A percentile compares a stretch with the other conserved stretches of the same genome.
phyloP scores from a whole-genome alignment of 2,329 filamentous ascomycete species.

The Aureobasidium sp. region DNA sequence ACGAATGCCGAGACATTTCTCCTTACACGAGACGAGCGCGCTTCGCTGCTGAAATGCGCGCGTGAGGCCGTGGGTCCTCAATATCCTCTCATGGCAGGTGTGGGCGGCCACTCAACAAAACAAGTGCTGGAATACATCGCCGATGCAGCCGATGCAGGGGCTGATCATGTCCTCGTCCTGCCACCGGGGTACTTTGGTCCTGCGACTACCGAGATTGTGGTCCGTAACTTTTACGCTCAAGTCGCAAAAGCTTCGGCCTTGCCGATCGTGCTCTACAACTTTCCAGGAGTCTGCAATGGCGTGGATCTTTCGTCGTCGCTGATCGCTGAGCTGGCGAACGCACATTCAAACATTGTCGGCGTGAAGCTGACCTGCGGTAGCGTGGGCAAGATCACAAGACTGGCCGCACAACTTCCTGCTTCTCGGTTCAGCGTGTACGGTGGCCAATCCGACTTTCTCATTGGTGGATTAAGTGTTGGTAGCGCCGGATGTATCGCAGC shows the following conservation, averaged over 20 bases:
- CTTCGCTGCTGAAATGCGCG: constrained; percentile 29
- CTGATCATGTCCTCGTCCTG: constrained; percentile 38
- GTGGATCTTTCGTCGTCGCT: constrained; percentile 61
- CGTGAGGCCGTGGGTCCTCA: constrained; percentile 36
- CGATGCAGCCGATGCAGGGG: constrained; percentile 36
- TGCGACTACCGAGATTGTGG: constrained; percentile 35
- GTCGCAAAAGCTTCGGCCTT: constrained; percentile 54
- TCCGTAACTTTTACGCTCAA: constrained; percentile 37
- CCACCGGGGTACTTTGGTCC: constrained; percentile 42
- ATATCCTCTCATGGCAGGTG: constrained; percentile 40
- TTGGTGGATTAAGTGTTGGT: constrained; percentile 42
- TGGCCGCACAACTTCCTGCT: constrained; percentile 46
- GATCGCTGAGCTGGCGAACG: constrained; percentile 47
- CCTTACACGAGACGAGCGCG: constrained; percentile 38
- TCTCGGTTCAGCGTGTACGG: constrained; percentile 58
- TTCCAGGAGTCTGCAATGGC: constrained; percentile 60
- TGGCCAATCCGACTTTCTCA: constrained; percentile 61
- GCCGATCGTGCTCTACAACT: constrained; percentile 65
- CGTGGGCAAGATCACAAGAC: constrained; percentile 53
- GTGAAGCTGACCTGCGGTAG: constrained; percentile 60
- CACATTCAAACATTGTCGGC: constrained; percentile 51
- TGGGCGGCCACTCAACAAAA: constrained; percentile 37
- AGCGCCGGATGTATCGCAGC: constrained; percentile 45
- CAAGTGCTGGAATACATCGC: constrained; percentile 38
- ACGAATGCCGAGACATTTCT: constrained; percentile 43